Conservation (phyloP, 2,329 filamentous ascomycete genomes). For the Colletotrichum horii region DNA sequence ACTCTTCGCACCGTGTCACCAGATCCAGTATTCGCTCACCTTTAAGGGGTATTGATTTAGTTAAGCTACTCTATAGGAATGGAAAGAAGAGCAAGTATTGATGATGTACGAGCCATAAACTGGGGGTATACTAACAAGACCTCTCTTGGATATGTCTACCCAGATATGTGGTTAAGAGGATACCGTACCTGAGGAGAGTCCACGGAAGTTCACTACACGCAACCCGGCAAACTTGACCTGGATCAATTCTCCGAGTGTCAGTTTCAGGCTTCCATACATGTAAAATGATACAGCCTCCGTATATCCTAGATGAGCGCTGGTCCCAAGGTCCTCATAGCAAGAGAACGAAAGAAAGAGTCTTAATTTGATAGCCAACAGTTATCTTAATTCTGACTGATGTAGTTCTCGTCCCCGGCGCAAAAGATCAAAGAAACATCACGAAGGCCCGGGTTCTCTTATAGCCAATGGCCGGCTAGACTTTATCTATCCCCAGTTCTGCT, state of each 20-base stretch:
- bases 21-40: neutral
- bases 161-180: no score
- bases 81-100: neutral
- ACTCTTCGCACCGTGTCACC: neutral
- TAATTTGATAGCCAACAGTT: neutral
- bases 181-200: no score
- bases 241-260: neutral
- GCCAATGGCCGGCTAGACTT: no score
- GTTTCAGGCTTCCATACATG: neutral
- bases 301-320: neutral
- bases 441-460: no score
- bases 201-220: no score
- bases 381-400: neutral
- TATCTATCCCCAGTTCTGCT: no score
- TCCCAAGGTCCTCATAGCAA: neutral
- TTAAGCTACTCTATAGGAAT: neutral
- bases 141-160: no score
- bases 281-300: neutral
- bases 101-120: neutral
- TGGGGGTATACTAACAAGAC: neutral
- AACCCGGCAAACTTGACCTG: neutral
- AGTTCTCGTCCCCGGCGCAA: no score
- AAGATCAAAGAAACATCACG: no score
- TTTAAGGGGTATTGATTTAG: neutral
- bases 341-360: neutral